Conservation (phyloP, 169 alveolate genomes). For the Ichthyophthirius multifiliis region DNA sequence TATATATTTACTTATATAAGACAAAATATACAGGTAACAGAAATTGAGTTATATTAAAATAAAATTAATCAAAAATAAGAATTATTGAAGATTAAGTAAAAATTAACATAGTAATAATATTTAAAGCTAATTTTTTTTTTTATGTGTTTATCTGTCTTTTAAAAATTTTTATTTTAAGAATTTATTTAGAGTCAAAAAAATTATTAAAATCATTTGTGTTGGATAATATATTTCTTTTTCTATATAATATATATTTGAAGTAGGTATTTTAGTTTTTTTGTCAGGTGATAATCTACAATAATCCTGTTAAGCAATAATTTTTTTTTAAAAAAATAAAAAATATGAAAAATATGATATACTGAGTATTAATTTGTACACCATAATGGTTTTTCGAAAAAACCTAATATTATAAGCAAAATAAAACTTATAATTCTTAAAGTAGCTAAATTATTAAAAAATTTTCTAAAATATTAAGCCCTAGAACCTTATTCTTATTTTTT, state of each 20-base stretch:
- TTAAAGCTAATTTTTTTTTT: neutral
- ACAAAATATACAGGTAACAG: neutral
- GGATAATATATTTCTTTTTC: neutral
- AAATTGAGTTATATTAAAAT: neutral
- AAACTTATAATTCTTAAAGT: neutral
- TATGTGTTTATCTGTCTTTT: neutral
- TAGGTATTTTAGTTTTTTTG: neutral
- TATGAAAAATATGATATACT: neutral
- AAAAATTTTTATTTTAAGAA: neutral
- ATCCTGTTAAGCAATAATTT: neutral
- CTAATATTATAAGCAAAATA: neutral
- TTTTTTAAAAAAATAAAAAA: neutral
- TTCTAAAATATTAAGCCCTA: neutral
- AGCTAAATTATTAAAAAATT: neutral
- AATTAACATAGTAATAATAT: neutral
- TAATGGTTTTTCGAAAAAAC: neutral
- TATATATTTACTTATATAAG: neutral
- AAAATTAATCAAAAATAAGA: neutral
- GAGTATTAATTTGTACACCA: neutral
- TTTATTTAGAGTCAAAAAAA: neutral
- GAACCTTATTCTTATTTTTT: neutral
- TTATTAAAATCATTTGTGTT: neutral
- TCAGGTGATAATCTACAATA: neutral
- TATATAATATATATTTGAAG: slow-evolving; percentile 1
- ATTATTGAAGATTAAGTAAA: neutral